phyloP scores from a whole-genome alignment of 371 early-diverging fungal species.

The Lichtheimia hyalospora region DNA sequence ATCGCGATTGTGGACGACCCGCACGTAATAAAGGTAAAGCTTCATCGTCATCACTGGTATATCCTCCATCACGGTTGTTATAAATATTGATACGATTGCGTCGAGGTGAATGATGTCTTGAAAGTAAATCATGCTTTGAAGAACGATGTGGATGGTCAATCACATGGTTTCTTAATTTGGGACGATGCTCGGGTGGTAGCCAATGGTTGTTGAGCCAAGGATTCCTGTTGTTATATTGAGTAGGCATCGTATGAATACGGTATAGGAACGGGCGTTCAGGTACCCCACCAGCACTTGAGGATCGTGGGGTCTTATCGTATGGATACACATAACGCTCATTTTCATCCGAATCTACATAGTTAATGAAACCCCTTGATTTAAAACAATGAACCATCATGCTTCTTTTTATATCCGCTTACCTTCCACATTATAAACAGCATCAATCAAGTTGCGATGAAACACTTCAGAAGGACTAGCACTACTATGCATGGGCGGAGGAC shows the following conservation, averaged over 20 bases:
- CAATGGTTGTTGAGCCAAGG: conserved; percentile 6
- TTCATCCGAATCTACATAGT: conserved; percentile 26
- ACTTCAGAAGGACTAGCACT: conserved; percentile 47
- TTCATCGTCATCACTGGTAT: conserved; percentile 22
- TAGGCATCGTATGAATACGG: conserved; percentile 12
- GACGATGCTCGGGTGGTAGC: conserved; percentile 17
- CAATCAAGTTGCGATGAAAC: conserved; percentile 49
- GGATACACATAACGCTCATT: conserved; percentile 33
- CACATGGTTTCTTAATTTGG: conserved; percentile 30
- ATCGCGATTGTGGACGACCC: not conserved
- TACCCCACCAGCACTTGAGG: too few species aligned
- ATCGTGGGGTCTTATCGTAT: conserved; percentile 3
- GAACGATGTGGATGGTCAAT: conserved; percentile 26
- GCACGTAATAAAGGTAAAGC: conserved; percentile 6
- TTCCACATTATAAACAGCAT: conserved; percentile 50
- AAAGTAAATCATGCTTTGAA: conserved; percentile 3
- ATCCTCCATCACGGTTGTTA: conserved; percentile 13
- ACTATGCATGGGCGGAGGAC: conserved; percentile 19
- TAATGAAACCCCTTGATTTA: not conserved
- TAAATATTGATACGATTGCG: conserved; percentile 5
- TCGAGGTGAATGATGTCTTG: conserved; percentile 3
- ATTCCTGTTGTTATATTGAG: conserved; percentile 5
- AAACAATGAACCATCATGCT: not conserved
- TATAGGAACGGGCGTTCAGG: conserved; percentile 4
- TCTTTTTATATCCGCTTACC: conserved; percentile 21